Evolutionary conservation across 2,329 filamentous ascomycete genomes (phyloP).

Genomic region (Clarireedia paspali): DNA sequence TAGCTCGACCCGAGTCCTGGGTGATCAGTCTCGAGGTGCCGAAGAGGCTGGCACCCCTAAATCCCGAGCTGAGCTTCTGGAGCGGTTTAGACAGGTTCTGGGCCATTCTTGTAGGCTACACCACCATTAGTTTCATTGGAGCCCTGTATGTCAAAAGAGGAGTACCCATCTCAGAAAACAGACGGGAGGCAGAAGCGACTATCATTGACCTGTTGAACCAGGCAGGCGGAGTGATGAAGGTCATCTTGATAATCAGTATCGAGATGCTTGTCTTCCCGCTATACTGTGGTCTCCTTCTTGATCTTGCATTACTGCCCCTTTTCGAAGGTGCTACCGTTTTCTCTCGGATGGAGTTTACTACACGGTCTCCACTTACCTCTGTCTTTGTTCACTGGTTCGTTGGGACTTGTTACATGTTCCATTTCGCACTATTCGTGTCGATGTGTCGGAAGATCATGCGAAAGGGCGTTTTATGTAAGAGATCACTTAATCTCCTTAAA

Average conservation of each 20-base stretch:
- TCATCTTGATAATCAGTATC: constrained; percentile 96
- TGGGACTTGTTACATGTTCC: constrained; percentile 99
- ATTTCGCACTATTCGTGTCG: constrained; percentile 95
- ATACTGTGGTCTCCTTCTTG: constrained; percentile 88
- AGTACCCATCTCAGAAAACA: constrained; percentile 51
- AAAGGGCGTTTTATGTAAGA: constrained; percentile 81
- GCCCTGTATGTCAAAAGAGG: constrained; percentile 73
- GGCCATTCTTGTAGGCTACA: constrained; percentile 76
- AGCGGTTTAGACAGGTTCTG: constrained; percentile 53
- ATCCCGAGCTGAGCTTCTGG: constrained; percentile 61
- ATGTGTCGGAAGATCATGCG: constrained; percentile 99
- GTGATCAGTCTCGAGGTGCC: constrained; percentile 46
- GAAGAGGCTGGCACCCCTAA: constrained; percentile 32
- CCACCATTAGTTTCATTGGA: constrained; percentile 65
- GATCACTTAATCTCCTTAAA: neutral
- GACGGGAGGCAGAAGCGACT: constrained; percentile 63
- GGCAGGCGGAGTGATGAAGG: constrained; percentile 94
- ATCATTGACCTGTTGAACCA: constrained; percentile 81
- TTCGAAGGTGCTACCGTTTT: constrained; percentile 75
- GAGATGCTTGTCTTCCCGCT: constrained; percentile 97
- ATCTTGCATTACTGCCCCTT: constrained; percentile 79
- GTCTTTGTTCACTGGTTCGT: constrained; percentile 98
- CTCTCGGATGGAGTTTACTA: constrained; percentile 71
- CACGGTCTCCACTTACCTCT: constrained; percentile 75
- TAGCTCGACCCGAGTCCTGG: constrained; percentile 45